A percentile compares a stretch with the other conserved stretches of the same genome.
phyloP scores from a whole-genome alignment of 306 rosid genomes.

The Trifolium subterraneum region DNA sequence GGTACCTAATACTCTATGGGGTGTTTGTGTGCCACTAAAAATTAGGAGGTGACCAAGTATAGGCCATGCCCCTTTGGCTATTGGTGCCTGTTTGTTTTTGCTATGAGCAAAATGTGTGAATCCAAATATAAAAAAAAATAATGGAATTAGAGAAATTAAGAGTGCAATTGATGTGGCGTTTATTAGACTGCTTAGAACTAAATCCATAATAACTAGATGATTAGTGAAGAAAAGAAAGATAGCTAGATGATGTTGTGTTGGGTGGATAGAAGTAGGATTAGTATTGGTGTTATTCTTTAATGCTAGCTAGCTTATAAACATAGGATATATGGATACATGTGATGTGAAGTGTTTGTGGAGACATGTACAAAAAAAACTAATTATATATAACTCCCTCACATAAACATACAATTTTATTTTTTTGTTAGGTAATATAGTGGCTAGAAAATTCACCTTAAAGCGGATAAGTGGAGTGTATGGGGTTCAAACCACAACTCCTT shows the following conservation, averaged over 20 bases:
- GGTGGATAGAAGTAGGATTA: not conserved
- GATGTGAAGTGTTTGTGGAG: no score
- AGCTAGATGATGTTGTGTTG: not conserved
- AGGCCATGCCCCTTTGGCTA: not conserved
- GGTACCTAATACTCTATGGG: slow-evolving; percentile 31
- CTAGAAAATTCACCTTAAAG: no score
- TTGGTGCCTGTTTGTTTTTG: not conserved
- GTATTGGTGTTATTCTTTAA: no score
- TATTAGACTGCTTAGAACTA: not conserved
- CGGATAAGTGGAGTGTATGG: no score
- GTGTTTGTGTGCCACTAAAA: not conserved
- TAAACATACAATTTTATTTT: no score
- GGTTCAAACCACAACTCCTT: no score
- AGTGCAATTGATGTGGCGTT: not conserved
- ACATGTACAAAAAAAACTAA: no score
- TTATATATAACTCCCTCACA: no score
- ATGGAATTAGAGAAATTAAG: not conserved
- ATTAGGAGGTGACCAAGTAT: slow-evolving; percentile 44
- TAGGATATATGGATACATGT: no score
- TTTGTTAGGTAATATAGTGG: no score
- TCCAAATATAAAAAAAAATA: not conserved
- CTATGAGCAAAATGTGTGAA: not conserved
- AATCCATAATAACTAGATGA: not conserved
- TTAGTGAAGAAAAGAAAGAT: no score
- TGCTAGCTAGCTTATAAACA: no score